A percentile compares a stretch with the other conserved stretches of the same genome.
These are phyloP conservation scores for Hymenoscyphus albidus DNA, from an alignment of 2,329 filamentous ascomycete genomes.

Conservation along the genomic window DNA sequence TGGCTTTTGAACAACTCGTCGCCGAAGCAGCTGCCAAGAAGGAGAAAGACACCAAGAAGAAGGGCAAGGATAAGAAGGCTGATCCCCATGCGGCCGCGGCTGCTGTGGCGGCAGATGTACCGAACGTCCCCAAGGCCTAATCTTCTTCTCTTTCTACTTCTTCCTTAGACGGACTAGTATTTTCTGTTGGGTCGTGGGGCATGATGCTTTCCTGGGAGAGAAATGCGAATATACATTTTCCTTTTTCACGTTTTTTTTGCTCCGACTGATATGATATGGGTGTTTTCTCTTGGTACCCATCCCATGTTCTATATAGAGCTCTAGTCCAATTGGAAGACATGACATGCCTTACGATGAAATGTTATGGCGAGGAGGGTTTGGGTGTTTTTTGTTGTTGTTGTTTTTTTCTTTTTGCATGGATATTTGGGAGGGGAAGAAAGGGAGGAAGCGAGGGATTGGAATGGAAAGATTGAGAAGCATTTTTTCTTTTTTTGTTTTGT, in stretches of 20 bases:
- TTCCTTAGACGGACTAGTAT: background rate
- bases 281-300: too few species aligned
- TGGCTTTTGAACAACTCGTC: slow-evolving; percentile 97
- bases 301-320: too few species aligned
- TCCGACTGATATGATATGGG: background rate
- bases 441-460: background rate
- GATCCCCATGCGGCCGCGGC: slow-evolving; percentile 27
- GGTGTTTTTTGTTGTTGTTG: background rate
- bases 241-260: background rate
- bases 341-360: background rate
- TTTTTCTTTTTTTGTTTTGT: background rate
- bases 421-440: background rate
- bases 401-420: background rate
- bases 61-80: slow-evolving; percentile 51
- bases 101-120: slow-evolving; percentile 37
- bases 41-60: slow-evolving; percentile 63
- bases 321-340: background rate
- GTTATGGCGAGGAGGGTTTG: background rate
- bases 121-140: slow-evolving; percentile 38
- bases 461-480: background rate
- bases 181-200: background rate
- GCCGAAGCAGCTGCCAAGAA: slow-evolving; percentile 96
- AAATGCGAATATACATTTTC: background rate
- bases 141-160: background rate
- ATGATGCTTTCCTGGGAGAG: background rate